Evolutionary conservation across 805 yeast species (phyloP), one percentile per base, ranked within the genome.

Genomic region (Starmerella cellae): DNA sequence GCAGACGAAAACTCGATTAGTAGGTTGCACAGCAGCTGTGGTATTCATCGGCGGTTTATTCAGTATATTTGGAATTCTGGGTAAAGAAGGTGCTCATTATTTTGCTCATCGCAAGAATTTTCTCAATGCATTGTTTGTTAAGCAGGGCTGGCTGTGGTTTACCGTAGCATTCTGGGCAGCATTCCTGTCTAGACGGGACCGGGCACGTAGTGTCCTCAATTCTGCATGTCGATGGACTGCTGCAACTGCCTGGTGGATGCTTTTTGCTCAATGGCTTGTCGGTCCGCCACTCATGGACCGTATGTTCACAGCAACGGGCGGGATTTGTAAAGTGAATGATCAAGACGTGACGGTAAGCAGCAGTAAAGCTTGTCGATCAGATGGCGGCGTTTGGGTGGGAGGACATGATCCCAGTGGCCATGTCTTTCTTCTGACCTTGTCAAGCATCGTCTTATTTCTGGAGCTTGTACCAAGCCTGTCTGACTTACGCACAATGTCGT

Each of bases 371-470:
- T 72, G 91, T 58, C 60, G 91, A 58, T 39, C 56, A 46, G 23
- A 71, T 55, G 84, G 77, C 39, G 79, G 97, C 0, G 44, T 54
- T 14, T 81, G 88, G 91, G 47, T 51, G 6, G 84, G 95, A 0
- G 98, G 98, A 0, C 95, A 84, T 57, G 98, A 91, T 63, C 95
- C 97, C 4, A 79, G 88, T 47, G 98, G 98, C 0, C 98, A 91
- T 57, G 79, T 83, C 1, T 91, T 87, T 53, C 59, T 91, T 33
- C 63, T 88, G 35, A 70, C 79, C 4, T 80, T 79, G 45, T 68
- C 82, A 8, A 71, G 79, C 24, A 57, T 79, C 42, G 71, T 80
- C 43, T 55, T 88, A 49, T 65, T 81, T 55, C 74, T 75, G 43
- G 95, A 87, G 56, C 56, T 74, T 6, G 45, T 67, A 19, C 75